Evolutionary conservation across 1,139 yeast species (phyloP), one percentile per base, ranked within the genome.

Genomic region (Pichia sp.): DNA sequence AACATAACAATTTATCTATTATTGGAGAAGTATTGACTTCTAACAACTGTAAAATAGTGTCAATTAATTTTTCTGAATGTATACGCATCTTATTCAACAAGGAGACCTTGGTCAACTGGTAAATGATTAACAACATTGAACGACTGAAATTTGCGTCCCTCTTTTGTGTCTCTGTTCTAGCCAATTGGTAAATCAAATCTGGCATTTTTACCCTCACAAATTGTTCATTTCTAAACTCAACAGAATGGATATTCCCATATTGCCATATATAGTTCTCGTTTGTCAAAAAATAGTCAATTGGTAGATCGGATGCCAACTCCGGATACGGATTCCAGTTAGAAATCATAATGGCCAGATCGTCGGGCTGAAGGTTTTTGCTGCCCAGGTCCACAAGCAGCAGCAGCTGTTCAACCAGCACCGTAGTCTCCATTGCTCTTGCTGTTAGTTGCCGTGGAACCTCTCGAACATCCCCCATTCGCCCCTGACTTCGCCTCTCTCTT

Each of bases 31-130:
- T 14, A 9, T n/a, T 23, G 3, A 19, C n/a, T 10, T 26, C 34
- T 14, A 42, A 18, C 4, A 8, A 16, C 18, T 27, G 19, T 0
- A 42, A 8, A 5, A 38, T 13, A 5, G 22, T 5, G 16, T 35
- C 35, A 11, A 34, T 13, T 3, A 43, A 9, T n/a, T n/a, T 13
- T 19, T 25, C 23, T 2, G 43, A 41, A 18, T 33, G 29, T 5
- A 37, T 18, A n/a, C 22, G 14, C 2, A 31, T 25, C 21, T 39
- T 44, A 37, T 39, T 42, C 4, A 35, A 3, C 4, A 41, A 13
- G 2, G 47, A 44, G 16, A 24, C 11, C 9, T 33, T 43, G 1
- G 18, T 13, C 10, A 38, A 10, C 21, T 40, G 47, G 24, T 33
- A 43, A 3, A 40, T 18, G 7, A 40, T 16, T 6, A 33, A 6